Conservation (phyloP, 177 flowering plant genomes). For the Vitis hybrid region DNA sequence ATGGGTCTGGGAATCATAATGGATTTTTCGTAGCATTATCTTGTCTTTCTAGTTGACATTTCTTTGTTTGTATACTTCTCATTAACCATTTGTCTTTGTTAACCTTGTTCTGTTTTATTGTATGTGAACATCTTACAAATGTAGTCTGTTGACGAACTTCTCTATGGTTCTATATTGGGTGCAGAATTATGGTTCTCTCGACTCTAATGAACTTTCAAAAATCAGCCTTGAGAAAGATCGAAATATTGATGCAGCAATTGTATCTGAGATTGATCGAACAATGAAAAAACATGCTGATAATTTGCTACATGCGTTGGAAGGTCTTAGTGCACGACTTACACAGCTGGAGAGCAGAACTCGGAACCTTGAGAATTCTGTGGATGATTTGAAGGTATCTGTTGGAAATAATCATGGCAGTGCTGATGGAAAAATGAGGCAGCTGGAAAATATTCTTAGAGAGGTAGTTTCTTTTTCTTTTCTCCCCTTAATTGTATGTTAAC, state of each 20-base stretch:
- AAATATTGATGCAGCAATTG: slow-evolving; percentile 27
- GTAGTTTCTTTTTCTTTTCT: slow-evolving; percentile 28
- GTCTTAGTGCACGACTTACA: slow-evolving; percentile 73
- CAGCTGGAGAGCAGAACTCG: slow-evolving; percentile 87
- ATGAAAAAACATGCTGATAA: slow-evolving; percentile 82
- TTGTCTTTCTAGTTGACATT: too few species aligned
- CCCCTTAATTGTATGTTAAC: not conserved
- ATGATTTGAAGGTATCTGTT: slow-evolving; percentile 75
- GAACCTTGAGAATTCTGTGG: slow-evolving; percentile 67
- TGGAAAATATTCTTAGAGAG: slow-evolving; percentile 87
- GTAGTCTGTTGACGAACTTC: not conserved
- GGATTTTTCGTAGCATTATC: not conserved
- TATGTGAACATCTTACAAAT: not conserved
- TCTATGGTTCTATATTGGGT: not conserved
- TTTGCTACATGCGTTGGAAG: slow-evolving; percentile 70
- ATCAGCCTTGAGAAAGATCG: slow-evolving; percentile 41
- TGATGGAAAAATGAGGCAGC: slow-evolving; percentile 83
- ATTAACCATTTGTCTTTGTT: not conserved
- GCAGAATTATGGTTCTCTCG: slow-evolving; percentile 64
- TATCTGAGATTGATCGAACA: slow-evolving; percentile 75
- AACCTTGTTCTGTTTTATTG: not conserved
- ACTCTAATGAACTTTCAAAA: slow-evolving; percentile 44
- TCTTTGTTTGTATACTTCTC: not conserved
- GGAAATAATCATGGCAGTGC: slow-evolving; percentile 73
- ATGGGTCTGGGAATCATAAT: too few species aligned